Evolutionary conservation across 768 basidiomycete genomes (phyloP).

Genomic region (Pleurotus tuoliensis): DNA sequence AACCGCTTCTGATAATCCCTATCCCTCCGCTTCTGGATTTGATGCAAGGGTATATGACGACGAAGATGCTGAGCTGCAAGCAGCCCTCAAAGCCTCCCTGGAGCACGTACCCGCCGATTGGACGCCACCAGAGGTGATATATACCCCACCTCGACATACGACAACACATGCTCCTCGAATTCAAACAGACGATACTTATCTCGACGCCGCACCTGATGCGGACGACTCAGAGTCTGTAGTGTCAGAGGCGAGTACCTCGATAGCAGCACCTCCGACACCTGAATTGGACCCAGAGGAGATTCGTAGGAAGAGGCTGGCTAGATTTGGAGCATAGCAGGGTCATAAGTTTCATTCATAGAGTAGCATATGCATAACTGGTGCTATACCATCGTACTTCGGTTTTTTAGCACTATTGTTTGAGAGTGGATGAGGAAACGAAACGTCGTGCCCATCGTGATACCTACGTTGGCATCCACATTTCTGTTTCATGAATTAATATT

Average conservation of each 20-base stretch:
- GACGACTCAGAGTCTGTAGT: slow-evolving; percentile 35
- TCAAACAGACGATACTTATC: not conserved
- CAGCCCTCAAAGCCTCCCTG: slow-evolving; percentile 80
- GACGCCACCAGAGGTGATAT: slow-evolving; percentile 26
- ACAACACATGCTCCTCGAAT: not conserved
- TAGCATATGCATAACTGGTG: too few relatives aligned
- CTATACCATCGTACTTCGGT: too few relatives aligned
- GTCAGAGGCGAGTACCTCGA: slow-evolving; percentile 30
- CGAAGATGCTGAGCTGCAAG: slow-evolving; percentile 84
- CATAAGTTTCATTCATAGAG: not conserved
- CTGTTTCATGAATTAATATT: too few relatives aligned
- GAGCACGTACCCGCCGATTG: slow-evolving; percentile 58
- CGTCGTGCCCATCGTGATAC: too few relatives aligned
- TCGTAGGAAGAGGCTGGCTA: slow-evolving; percentile 56
- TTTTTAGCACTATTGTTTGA: too few relatives aligned
- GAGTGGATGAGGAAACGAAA: too few relatives aligned
- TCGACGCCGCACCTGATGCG: slow-evolving; percentile 6
- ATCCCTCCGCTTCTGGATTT: slow-evolving; percentile 8
- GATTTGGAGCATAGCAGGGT: slow-evolving; percentile 48
- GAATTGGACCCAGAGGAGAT: slow-evolving; percentile 61
- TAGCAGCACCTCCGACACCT: slow-evolving; percentile 23
- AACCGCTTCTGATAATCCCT: slow-evolving; percentile 14
- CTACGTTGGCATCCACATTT: too few relatives aligned
- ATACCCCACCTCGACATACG: slow-evolving; percentile 6
- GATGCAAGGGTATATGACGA: slow-evolving; percentile 67